Evolutionary conservation across 1,139 yeast species (phyloP).

Genomic region (Komagataea norvegica): DNA sequence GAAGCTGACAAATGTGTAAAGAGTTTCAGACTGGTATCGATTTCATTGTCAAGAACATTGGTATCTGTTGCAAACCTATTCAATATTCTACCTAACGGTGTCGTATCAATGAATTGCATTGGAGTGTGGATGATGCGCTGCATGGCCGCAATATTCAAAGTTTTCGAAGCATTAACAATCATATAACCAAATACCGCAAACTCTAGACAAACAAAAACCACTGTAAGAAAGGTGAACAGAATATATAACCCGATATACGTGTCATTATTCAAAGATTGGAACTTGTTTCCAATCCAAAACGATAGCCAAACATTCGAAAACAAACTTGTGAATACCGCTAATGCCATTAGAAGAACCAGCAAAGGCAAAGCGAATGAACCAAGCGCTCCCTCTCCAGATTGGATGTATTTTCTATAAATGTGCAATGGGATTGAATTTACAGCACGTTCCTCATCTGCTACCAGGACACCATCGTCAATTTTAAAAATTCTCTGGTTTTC

Average conservation of each 20-base stretch:
- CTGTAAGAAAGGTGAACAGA: slow-evolving; percentile 41
- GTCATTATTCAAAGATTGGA: slow-evolving; percentile 38
- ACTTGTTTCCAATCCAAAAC: slow-evolving; percentile 67
- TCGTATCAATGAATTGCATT: slow-evolving; percentile 59
- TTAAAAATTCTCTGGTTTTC: slow-evolving; percentile 33
- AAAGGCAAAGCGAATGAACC: slow-evolving; percentile 39
- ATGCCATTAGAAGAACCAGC: slow-evolving; percentile 32
- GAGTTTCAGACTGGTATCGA: slow-evolving; percentile 54
- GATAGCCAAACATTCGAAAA: slow-evolving; percentile 80
- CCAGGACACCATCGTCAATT: slow-evolving; percentile 34
- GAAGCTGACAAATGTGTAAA: slow-evolving; percentile 48
- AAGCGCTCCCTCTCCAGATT: slow-evolving; percentile 43
- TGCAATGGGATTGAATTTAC: slow-evolving; percentile 38
- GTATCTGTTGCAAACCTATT: slow-evolving; percentile 81
- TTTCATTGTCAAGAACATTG: slow-evolving; percentile 73
- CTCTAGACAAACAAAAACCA: slow-evolving; percentile 31
- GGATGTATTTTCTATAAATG: slow-evolving; percentile 48
- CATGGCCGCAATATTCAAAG: slow-evolving; percentile 47
- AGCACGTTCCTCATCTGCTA: slow-evolving; percentile 37
- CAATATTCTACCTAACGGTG: slow-evolving; percentile 66
- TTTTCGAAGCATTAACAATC: slow-evolving; percentile 40
- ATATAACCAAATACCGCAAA: slow-evolving; percentile 39
- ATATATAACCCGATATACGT: slow-evolving; percentile 69
- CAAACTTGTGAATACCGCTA: slow-evolving; percentile 50
- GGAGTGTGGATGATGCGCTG: slow-evolving; percentile 65